Conservation (phyloP, 371 early-diverging fungal genomes). For the Dinochytrium kinnereticum region DNA sequence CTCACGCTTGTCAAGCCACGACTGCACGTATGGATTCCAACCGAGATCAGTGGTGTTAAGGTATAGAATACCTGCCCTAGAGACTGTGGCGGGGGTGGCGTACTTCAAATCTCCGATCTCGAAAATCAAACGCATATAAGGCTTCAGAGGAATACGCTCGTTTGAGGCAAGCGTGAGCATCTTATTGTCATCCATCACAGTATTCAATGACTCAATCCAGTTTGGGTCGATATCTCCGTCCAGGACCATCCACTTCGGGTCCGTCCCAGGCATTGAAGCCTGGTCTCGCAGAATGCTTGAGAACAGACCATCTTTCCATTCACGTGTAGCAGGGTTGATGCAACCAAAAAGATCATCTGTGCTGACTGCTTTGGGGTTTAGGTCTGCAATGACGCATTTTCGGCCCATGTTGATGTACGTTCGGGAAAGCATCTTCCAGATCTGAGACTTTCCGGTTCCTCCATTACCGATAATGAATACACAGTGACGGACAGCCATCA, state of each 20-base stretch:
- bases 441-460: slow-evolving; percentile 67
- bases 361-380: slow-evolving; percentile 70
- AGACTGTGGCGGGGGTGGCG: slow-evolving; percentile 75
- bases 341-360: slow-evolving; percentile 69
- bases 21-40: slow-evolving; percentile 67
- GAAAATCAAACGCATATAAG: slow-evolving; percentile 68
- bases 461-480: slow-evolving; percentile 70
- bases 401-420: slow-evolving; percentile 64
- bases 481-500: slow-evolving; percentile 68
- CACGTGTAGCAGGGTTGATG: slow-evolving; percentile 68
- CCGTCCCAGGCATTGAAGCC: slow-evolving; percentile 59
- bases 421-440: slow-evolving; percentile 66
- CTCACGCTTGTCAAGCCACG: slow-evolving; percentile 70
- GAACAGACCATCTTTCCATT: slow-evolving; percentile 72
- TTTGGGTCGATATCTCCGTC: slow-evolving; percentile 70
- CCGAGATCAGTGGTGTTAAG: slow-evolving; percentile 65
- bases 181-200: slow-evolving; percentile 76
- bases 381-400: slow-evolving; percentile 60
- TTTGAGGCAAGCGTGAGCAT: slow-evolving; percentile 68
- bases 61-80: slow-evolving; percentile 71
- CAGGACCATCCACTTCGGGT: slow-evolving; percentile 70
- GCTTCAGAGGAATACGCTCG: slow-evolving; percentile 72
- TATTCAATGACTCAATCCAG: slow-evolving; percentile 76
- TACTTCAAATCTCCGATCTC: slow-evolving; percentile 67
- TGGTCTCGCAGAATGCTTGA: slow-evolving; percentile 64